Conservation (phyloP, 176 grass and related monocot species). For the Avena eriantha region DNA sequence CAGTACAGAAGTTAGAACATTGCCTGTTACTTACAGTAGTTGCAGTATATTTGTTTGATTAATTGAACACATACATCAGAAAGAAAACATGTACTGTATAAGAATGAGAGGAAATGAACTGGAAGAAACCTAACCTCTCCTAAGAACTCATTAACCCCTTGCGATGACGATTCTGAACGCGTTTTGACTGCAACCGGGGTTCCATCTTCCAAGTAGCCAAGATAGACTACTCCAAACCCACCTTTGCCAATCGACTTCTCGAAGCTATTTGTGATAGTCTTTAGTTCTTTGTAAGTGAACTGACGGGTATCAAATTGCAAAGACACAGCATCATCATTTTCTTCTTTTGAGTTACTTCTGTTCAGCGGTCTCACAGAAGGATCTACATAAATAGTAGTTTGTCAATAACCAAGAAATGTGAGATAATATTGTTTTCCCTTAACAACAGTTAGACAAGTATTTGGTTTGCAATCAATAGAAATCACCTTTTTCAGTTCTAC, state of each 20-base stretch:
- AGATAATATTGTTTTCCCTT: neutral
- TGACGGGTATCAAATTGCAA: slow-evolving; percentile 55
- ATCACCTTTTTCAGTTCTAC: slow-evolving; percentile 32
- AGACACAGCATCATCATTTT: slow-evolving; percentile 25
- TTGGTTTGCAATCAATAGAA: neutral
- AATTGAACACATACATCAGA: neutral
- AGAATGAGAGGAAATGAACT: neutral
- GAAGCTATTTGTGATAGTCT: slow-evolving; percentile 59
- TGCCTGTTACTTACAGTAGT: neutral
- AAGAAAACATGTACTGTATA: neutral
- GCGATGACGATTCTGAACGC: slow-evolving; percentile 47
- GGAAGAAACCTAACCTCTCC: slow-evolving; percentile 49
- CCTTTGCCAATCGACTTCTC: slow-evolving; percentile 51
- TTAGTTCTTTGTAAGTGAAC: slow-evolving; percentile 61
- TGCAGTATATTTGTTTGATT: neutral
- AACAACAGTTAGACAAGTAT: neutral
- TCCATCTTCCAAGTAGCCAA: slow-evolving; percentile 58
- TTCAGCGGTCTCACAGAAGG: slow-evolving; percentile 39
- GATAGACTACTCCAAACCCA: slow-evolving; percentile 65
- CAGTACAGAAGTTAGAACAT: neutral
- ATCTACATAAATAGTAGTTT: slow-evolving; percentile 4
- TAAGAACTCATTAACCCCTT: slow-evolving; percentile 68
- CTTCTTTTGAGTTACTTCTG: neutral
- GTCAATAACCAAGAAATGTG: neutral
- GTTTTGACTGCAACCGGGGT: slow-evolving; percentile 68